Percentiles rank a stretch among this genome's conserved stretches.
phyloP scores from a whole-genome alignment of 2,329 filamentous ascomycete species.

The Colletotrichum sp. region DNA sequence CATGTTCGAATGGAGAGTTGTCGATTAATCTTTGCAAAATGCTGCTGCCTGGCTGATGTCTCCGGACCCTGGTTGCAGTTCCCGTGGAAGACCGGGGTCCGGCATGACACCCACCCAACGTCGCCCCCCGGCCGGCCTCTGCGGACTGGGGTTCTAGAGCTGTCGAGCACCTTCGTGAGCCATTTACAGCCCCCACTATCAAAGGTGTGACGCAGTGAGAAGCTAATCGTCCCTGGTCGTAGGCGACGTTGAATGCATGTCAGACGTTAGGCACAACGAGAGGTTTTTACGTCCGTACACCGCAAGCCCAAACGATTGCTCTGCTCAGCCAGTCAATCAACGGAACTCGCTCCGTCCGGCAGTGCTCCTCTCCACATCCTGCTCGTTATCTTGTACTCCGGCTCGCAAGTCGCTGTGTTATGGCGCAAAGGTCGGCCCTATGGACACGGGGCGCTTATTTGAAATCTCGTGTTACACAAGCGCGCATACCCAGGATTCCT shows the following conservation, averaged over 20 bases:
- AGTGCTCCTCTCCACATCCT: neutral
- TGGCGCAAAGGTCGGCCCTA: neutral
- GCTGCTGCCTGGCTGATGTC: neutral
- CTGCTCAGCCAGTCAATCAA: neutral
- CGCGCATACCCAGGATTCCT: neutral
- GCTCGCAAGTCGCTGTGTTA: neutral
- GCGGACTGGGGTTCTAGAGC: neutral
- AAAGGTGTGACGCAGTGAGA: neutral
- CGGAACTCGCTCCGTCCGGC: neutral
- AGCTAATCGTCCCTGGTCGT: neutral
- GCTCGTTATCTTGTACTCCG: neutral
- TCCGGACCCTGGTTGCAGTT: neutral
- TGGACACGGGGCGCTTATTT: neutral
- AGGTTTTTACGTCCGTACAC: neutral
- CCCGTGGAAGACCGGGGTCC: neutral
- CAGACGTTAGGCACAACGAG: neutral
- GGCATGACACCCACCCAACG: neutral
- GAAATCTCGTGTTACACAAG: neutral
- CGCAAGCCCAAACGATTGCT: neutral
- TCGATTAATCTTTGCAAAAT: neutral
- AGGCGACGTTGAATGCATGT: neutral
- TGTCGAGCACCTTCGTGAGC: neutral
- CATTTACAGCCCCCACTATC: neutral
- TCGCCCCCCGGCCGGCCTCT: neutral
- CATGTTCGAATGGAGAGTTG: neutral